phyloP scores from a whole-genome alignment of 345 rosid species.

The Punica granatum region DNA sequence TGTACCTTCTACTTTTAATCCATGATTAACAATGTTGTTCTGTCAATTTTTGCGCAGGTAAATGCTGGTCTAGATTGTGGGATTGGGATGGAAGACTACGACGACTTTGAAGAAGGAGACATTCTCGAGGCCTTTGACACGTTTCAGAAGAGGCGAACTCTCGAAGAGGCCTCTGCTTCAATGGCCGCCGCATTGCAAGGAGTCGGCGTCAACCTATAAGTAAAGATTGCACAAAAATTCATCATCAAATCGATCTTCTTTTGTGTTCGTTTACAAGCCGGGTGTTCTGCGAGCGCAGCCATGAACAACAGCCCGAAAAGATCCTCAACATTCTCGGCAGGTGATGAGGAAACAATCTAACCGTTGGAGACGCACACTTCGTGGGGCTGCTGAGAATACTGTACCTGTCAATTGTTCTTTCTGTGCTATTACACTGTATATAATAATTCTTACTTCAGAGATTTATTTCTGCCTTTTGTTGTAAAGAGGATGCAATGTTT shows the following conservation, averaged over 20 bases:
- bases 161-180: constrained; percentile 96
- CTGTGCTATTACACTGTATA: neutral
- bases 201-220: constrained; percentile 39
- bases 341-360: neutral
- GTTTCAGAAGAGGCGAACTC: constrained; percentile 73
- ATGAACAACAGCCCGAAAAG: neutral
- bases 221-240: neutral
- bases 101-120: constrained; percentile 82
- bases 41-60: constrained; percentile 38
- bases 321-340: neutral
- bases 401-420: neutral
- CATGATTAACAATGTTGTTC: neutral
- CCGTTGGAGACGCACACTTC: neutral
- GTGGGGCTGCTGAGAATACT: neutral
- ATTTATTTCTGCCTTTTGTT: neutral
- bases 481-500: neutral
- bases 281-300: neutral
- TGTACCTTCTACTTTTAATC: neutral
- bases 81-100: constrained; percentile 54
- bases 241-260: neutral
- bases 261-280: neutral
- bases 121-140: constrained; percentile 57
- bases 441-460: neutral
- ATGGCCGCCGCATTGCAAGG: constrained; percentile 81
- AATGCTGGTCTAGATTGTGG: constrained; percentile 86